Conservation (phyloP, 306 rosid species). For the Ceratonia siliqua region DNA sequence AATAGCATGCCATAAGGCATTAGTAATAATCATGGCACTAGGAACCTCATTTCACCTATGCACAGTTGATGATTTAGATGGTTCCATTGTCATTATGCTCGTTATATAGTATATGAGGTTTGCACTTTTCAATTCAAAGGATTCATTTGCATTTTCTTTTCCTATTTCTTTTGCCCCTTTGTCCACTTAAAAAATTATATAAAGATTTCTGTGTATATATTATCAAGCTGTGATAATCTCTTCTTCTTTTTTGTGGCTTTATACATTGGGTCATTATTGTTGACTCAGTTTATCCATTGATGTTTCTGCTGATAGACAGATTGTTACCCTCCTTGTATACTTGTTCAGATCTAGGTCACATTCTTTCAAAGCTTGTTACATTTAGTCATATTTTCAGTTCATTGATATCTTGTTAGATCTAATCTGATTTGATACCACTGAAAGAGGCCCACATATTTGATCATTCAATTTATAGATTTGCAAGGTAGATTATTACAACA, state of each 20-base stretch:
- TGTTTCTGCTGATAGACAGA: neutral
- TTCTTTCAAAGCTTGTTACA: neutral
- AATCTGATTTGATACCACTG: neutral
- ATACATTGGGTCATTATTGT: neutral
- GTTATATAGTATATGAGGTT: neutral
- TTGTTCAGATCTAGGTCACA: no score
- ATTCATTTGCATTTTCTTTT: neutral
- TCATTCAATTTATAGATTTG: neutral
- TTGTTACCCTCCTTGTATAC: neutral
- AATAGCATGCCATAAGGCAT: neutral
- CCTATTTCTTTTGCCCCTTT: neutral
- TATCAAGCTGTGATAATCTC: neutral
- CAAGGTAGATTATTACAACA: no score
- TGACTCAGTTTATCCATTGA: neutral
- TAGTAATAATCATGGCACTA: neutral
- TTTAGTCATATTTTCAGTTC: neutral
- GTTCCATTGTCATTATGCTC: neutral
- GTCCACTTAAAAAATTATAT: no score
- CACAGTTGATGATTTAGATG: neutral
- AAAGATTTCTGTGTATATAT: neutral
- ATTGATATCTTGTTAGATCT: neutral
- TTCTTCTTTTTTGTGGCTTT: neutral
- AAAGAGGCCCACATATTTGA: neutral
- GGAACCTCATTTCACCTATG: constrained; percentile 7
- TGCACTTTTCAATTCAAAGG: neutral